Base-by-base conservation (phyloP, 352 stramenopile species). In the Pythium pyrilobum region DNA sequence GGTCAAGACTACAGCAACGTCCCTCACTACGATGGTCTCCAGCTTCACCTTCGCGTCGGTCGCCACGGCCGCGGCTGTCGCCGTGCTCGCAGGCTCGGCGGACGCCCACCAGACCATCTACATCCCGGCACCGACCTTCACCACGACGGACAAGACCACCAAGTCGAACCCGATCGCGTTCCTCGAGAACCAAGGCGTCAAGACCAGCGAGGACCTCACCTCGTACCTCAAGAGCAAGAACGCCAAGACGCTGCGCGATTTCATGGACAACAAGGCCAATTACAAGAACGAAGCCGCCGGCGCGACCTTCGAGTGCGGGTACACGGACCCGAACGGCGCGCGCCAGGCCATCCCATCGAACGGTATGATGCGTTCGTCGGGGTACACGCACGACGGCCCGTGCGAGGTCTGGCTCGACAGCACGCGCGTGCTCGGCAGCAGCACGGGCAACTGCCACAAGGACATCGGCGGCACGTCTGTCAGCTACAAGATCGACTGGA, bases 201-300 rank as follows among this genome's bases (percentile, higher is more conserved):
- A 66, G 24, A 74, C 68, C 4, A 64, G 64, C 21, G 66, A 62
- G 3, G 71, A 80, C 41, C 68, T 84, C 45, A 69, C 54, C 6
- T 53, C 41, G 15, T 82, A 60, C 62, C 59, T 65, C 10, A 25
- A 51, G 15, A 52, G 48, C 6, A 72, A 77, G 39, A 57, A 55
- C 31, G 72, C 64, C 46, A 63, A 74, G 44, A 74, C 62, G 18
- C 43, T 77, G 38, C 65, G 66, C 9, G 62, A 59, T 28, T 77
- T 70, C 56, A 63, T 74, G 48, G 69, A 77, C 38, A 49, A 45
- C 23, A 63, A 53, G 6, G 62, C 66, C 27, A 33, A 37, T n/a
- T 77, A 77, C 65, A 75, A 79, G 45, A 28, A n/a, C n/a, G n/a
- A n/a, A n/a, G n/a, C n/a, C n/a, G n/a, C n/a, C n/a, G 57, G 38